phyloP scores from a whole-genome alignment of 345 rosid genomes.

The Viola odorata region DNA sequence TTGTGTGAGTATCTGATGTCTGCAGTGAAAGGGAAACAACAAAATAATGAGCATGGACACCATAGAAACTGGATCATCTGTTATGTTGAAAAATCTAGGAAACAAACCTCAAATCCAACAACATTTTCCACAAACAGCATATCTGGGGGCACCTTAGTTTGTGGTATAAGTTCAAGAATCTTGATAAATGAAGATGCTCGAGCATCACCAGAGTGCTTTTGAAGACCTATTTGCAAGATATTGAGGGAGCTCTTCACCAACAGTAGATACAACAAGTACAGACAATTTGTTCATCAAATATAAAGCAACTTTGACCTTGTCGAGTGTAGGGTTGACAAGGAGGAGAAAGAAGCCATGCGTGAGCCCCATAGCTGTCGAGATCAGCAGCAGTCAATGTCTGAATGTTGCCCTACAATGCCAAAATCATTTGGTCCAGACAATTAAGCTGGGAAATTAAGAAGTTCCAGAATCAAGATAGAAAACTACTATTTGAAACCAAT shows the following conservation, averaged over 20 bases:
- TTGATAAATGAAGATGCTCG: constrained; percentile 81
- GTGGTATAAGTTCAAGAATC: constrained; percentile 83
- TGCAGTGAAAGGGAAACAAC: constrained; percentile 28
- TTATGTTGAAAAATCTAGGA: constrained; percentile 6
- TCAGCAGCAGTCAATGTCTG: constrained; percentile 76
- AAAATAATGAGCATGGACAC: background rate
- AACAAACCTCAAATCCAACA: constrained; percentile 80
- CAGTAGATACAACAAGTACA: background rate
- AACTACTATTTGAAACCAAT: no score
- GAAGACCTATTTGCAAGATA: constrained; percentile 55
- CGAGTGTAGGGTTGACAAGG: constrained; percentile 98
- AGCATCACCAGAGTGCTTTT: constrained; percentile 89
- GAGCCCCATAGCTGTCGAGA: constrained; percentile 58
- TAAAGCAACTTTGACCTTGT: constrained; percentile 49
- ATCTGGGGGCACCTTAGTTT: constrained; percentile 48
- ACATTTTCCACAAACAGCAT: constrained; percentile 80
- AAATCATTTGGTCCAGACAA: no score
- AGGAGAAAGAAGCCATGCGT: constrained; percentile 97
- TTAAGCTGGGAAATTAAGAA: no score
- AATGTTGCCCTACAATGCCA: constrained; percentile 62
- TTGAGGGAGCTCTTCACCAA: constrained; percentile 10
- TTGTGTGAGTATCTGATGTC: constrained; percentile 76
- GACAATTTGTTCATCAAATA: background rate
- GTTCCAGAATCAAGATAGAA: no score
- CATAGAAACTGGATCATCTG: background rate